Evolutionary conservation across 2,329 filamentous ascomycete genomes (phyloP).

Genomic region (Botryotinia globosa): DNA sequence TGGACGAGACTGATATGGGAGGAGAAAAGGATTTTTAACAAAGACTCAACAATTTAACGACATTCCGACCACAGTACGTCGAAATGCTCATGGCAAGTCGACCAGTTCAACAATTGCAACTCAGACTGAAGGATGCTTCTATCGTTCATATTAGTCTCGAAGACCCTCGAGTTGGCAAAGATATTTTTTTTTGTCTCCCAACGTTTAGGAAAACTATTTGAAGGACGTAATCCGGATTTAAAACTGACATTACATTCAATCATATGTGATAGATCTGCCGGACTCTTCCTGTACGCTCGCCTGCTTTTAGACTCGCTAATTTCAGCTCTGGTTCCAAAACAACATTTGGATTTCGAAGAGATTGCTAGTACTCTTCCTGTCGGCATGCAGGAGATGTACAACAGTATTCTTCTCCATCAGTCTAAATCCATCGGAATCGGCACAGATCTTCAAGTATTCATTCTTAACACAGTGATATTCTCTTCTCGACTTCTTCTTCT

Average conservation of each 20-base stretch:
- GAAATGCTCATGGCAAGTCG: conserved; percentile 46
- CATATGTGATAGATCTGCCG: neutral
- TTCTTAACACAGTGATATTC: conserved; percentile 27
- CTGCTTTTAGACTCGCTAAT: neutral
- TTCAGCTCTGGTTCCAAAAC: neutral
- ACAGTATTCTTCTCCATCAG: conserved; percentile 27
- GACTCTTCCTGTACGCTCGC: conserved; percentile 14
- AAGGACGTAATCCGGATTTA: neutral
- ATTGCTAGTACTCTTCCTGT: conserved; percentile 19
- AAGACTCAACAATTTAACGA: conserved; percentile 38
- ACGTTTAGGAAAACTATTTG: neutral
- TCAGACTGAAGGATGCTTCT: conserved; percentile 32
- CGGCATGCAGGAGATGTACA: conserved; percentile 34
- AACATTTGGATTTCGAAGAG: neutral
- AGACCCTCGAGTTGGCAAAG: conserved; percentile 40
- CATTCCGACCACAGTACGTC: conserved; percentile 36
- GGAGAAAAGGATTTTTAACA: conserved; percentile 39
- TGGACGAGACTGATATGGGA: conserved; percentile 47
- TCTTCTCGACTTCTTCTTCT: conserved; percentile 29
- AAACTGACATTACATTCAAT: neutral
- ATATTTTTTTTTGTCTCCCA: conserved; percentile 27
- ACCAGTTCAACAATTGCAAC: conserved; percentile 40
- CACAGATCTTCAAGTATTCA: conserved; percentile 25
- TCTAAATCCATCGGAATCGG: conserved; percentile 2
- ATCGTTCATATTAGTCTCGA: conserved; percentile 41